Base-by-base conservation (phyloP, 495 filamentous ascomycete genomes). In the Monascus purpureus region DNA sequence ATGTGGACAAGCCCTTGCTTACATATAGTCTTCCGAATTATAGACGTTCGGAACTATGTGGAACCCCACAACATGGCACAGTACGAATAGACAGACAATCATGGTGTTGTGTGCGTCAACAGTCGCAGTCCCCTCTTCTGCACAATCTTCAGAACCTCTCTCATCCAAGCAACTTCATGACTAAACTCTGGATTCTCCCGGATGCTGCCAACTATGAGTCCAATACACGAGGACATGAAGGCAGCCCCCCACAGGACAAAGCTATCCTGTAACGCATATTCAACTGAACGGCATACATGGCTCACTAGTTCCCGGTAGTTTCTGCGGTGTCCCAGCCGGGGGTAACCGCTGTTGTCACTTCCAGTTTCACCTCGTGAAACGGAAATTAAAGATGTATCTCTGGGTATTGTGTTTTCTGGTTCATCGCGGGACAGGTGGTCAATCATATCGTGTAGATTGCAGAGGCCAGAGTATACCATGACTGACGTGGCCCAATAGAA, bases 201-300 rank as follows among this genome's bases (percentile, higher is more conserved):
- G 28, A 30, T 4, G 3, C 13, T 30, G 15, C 28, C 28, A 17
- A 40, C 27, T 6, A 40, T 39, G 37, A 49, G 31, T 2, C 37
- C 39, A 14, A 49, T 29, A 7, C 39, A 33, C 1, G 36, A 31
- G 17, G 32, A 33, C 7, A 45, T 36, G 8, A 37, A 31, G n/a
- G 45, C 13, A 2, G 40, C 30, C 8, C 46, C 39, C 2, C 27
- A 25, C 27, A 49, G 17, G 11, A 37, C 13, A 28, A 40, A 28
- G 1, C 46, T 35, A 16, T 47, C 33, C 13, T 42, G 25, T 6
- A 52, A 12, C 16, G 42, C 47, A 20, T 45, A 60, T 25, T 53
- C 47, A 6, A 55, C 30, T 1, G 50, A 47, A 31, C 55, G 53
- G 20, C 50, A 53, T 12, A 60, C 54, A 29, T 48, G 42, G 8